Evolutionary conservation across 73 alveolate genomes (phyloP).

Genomic region (Tetrahymena elliotti): DNA sequence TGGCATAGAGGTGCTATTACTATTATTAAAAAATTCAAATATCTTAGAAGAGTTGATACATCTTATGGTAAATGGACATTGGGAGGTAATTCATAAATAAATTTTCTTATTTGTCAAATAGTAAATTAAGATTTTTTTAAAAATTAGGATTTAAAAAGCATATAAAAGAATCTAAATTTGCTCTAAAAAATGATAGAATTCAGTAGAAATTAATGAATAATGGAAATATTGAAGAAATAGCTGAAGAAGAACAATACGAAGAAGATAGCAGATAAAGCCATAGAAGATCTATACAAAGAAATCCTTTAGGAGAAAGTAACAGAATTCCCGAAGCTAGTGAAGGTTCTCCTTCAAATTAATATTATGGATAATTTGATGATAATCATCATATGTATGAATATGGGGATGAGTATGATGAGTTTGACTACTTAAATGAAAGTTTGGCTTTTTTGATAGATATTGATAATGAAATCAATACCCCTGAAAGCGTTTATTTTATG

Average conservation of each 20-base stretch:
- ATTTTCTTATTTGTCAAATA: neutral
- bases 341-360: neutral
- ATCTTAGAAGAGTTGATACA: constrained; percentile 45
- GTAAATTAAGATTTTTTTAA: neutral
- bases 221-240: constrained; percentile 13
- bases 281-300: neutral
- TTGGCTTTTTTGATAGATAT: neutral
- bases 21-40: constrained; percentile 77
- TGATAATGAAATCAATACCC: constrained; percentile 1
- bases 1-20: constrained; percentile 92
- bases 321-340: neutral
- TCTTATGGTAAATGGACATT: constrained; percentile 57
- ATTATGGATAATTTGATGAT: neutral
- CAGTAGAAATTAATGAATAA: constrained; percentile 20
- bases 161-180: neutral
- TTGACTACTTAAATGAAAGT: neutral
- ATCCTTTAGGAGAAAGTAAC: neutral
- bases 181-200: neutral
- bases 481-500: constrained; percentile 5
- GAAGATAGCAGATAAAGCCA: neutral
- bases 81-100: constrained; percentile 25
- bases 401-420: neutral
- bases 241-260: neutral
- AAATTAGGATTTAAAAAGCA: neutral
- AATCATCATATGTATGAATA: neutral